A percentile compares a stretch with the other conserved stretches of the same genome.
phyloP scores from a whole-genome alignment of 2,329 filamentous ascomycete species.

The Colletotrichum destructivum region DNA sequence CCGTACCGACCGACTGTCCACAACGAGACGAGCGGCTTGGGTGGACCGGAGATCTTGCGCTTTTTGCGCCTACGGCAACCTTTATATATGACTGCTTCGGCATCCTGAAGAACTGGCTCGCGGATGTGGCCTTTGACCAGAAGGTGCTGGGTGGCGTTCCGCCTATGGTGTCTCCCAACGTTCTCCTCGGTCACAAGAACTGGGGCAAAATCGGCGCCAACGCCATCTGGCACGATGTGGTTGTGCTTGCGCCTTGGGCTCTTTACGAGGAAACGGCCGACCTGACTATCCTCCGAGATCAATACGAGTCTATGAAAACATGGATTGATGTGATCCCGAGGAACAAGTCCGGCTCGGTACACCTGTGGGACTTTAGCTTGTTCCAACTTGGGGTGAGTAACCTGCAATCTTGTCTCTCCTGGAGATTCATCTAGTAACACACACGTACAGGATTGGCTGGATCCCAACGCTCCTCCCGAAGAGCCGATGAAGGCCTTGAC shows the following conservation, averaged over 20 bases:
- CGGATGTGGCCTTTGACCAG: slow-evolving; percentile 56
- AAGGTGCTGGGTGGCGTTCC: too few species aligned
- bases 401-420: too few species aligned
- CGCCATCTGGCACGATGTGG: slow-evolving; percentile 58
- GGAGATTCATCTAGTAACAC: too few species aligned
- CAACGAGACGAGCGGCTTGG: slow-evolving; percentile 69
- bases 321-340: slow-evolving; percentile 54
- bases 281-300: slow-evolving; percentile 51
- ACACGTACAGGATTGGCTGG: slow-evolving; percentile 59
- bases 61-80: slow-evolving; percentile 64
- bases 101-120: slow-evolving; percentile 65
- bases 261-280: slow-evolving; percentile 58
- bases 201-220: too few species aligned
- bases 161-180: too few species aligned
- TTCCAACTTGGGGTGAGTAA: slow-evolving; percentile 53
- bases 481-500: slow-evolving; percentile 58
- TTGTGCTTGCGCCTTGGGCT: slow-evolving; percentile 58
- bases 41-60: slow-evolving; percentile 69
- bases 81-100: slow-evolving; percentile 69
- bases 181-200: too few species aligned
- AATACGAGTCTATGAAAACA: slow-evolving; percentile 56
- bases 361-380: slow-evolving; percentile 57
- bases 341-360: slow-evolving; percentile 51
- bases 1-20: slow-evolving; percentile 71
- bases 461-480: slow-evolving; percentile 60